Evolutionary conservation across 495 filamentous ascomycete genomes (phyloP), one percentile per base, ranked within the genome.

Genomic region (Neurospora terricola): DNA sequence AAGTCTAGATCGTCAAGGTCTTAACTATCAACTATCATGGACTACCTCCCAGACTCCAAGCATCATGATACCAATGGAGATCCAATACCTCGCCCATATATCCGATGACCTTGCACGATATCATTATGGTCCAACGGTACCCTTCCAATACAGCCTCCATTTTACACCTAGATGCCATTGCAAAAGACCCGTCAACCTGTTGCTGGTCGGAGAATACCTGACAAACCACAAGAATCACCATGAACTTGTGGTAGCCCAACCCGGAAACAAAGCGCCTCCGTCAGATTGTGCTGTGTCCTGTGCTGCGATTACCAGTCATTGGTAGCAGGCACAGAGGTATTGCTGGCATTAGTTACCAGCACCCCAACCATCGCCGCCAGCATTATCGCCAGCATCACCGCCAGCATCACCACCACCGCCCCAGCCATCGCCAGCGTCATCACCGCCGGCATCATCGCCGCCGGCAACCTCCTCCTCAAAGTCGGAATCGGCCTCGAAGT

Each of bases 401-500:
- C 69, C 48, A 8, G 34, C 72, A 66, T n/a, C 66, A 37, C 39
- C 71, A 37, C 10, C 45, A 39, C 39, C 45, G 23, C 48, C 34
- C 40, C 76, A 43, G 27, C 6, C 54, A 4, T 30, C 75, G 18
- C 40, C 72, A 27, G 76, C 78, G n/a, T 73, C 75, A 38, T 54
- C 72, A 38, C 12, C 73, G 6, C 16, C 70, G 39, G 12, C 38
- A 21, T 69, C 74, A 37, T 74, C 73, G 14, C 74, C 83, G 27
- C 54, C 54, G 27, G 12, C 14, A 34, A 8, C 54, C 5, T 76
- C 78, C 0, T 83, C 84, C 23, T 86, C 83, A n/a, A 90, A 85
- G 72, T 92, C 89, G 2, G 86, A 87, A 69, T 92, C 89, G 37
- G 88, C 88, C 72, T 90, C 86, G 59, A 92, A 92, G 30, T 83